Conservation (phyloP, 257 asterid genomes). For the Solanum sejunctum region DNA sequence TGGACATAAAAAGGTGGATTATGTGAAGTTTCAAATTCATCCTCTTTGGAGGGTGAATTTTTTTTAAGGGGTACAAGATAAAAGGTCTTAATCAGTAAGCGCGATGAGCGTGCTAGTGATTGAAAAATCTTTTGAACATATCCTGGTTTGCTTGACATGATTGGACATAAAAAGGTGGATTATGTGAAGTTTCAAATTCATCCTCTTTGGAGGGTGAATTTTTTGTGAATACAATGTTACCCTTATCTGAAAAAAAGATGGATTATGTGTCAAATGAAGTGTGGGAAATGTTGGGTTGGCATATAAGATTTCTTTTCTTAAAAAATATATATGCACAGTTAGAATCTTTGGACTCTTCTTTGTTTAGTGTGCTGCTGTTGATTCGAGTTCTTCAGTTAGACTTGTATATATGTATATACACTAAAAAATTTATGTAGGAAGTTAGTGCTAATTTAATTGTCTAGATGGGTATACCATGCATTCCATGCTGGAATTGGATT, state of each 20-base stretch:
- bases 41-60: no score
- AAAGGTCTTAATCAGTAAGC: no score
- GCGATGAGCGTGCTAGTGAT: neutral
- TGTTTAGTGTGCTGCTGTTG: neutral
- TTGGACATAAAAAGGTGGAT: neutral
- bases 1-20: neutral
- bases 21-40: no score
- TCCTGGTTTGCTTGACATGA: neutral
- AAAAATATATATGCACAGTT: neutral
- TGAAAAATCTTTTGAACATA: neutral
- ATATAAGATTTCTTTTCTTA: neutral
- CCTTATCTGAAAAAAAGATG: neutral
- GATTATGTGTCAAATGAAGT: neutral
- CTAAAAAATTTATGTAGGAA: neutral
- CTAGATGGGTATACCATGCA: neutral
- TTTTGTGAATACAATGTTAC: no score
- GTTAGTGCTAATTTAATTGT: neutral
- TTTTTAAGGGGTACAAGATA: no score
- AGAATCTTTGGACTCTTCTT: neutral
- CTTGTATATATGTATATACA: neutral
- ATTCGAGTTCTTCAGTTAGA: neutral
- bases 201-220: no score
- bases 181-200: no score
- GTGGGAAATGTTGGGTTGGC: neutral
- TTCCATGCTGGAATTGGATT: neutral